These are phyloP conservation scores for Dioscorea zingiberensis DNA, from an alignment of 106 monocot species.

Conservation along the genomic window DNA sequence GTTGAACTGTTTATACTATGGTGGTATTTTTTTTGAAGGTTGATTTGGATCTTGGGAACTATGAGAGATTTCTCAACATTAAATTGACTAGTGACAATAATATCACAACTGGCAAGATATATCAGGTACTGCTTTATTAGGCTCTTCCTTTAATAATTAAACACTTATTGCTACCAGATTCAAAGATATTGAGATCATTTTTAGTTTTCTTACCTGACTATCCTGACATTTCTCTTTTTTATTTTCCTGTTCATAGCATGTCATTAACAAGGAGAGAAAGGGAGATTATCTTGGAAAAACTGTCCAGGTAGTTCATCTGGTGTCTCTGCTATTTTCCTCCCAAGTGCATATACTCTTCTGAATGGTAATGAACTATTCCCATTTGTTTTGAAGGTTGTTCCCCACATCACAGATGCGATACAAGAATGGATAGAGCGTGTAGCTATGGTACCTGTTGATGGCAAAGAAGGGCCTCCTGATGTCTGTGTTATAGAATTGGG, in stretches of 20 bases:
- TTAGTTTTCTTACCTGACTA: background rate
- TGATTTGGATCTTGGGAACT: constrained; percentile 68
- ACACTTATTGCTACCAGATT: background rate
- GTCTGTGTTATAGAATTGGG: constrained; percentile 68
- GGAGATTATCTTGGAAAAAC: constrained; percentile 76
- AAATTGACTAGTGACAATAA: constrained; percentile 64
- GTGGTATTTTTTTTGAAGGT: constrained; percentile 30
- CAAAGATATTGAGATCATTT: background rate
- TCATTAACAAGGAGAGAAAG: constrained; percentile 63
- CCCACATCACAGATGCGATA: constrained; percentile 64
- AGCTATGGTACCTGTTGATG: constrained; percentile 53
- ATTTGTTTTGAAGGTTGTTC: constrained; percentile 36
- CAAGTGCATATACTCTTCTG: too few species aligned
- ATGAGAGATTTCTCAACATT: constrained; percentile 55
- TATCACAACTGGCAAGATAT: constrained; percentile 72
- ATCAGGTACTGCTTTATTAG: constrained; percentile 35
- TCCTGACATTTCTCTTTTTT: background rate
- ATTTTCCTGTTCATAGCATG: constrained; percentile 23
- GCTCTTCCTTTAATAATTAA: background rate
- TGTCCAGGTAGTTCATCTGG: constrained; percentile 38
- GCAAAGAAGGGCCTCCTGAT: constrained; percentile 56
- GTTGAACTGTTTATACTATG: too few species aligned
- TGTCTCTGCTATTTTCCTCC: too few species aligned
- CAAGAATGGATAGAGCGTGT: constrained; percentile 69
- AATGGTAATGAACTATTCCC: too few species aligned